phyloP scores from a whole-genome alignment of 78 protist genomes.

The Dictyostelium purpureum region DNA sequence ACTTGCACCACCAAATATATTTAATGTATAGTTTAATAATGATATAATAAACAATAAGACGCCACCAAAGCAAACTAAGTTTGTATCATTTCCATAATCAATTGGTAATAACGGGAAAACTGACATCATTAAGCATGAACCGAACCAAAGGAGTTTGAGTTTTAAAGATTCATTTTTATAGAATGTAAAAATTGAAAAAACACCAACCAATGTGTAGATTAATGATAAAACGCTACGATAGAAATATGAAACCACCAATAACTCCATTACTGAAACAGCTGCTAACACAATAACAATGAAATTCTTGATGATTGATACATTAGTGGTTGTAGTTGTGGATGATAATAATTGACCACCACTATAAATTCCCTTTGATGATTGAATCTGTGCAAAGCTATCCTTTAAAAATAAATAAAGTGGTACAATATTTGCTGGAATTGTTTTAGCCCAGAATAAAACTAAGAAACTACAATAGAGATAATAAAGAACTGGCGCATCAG shows the following conservation, averaged over 20 bases:
- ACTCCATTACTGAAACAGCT: slow-evolving; percentile 48
- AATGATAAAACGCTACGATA: slow-evolving; percentile 38
- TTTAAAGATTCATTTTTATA: background rate
- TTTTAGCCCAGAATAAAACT: slow-evolving; percentile 66
- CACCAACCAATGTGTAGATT: slow-evolving; percentile 2
- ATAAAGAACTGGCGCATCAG: slow-evolving; percentile 65
- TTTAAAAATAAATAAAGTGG: slow-evolving; percentile 38
- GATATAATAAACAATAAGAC: background rate
- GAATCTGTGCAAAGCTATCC: background rate
- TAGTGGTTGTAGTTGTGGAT: background rate
- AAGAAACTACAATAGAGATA: slow-evolving; percentile 56
- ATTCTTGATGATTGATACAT: background rate
- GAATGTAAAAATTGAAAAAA: background rate
- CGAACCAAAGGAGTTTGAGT: slow-evolving; percentile 51
- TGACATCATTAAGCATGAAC: slow-evolving; percentile 42
- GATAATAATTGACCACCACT: background rate
- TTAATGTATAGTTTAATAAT: background rate
- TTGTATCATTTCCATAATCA: slow-evolving; percentile 43
- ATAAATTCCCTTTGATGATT: background rate
- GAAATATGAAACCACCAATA: slow-evolving; percentile 64
- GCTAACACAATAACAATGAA: background rate
- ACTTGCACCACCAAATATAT: slow-evolving; percentile 2
- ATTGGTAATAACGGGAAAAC: slow-evolving; percentile 38
- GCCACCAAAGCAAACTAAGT: slow-evolving; percentile 21
- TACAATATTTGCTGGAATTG: slow-evolving; percentile 50